Conservation (phyloP, 192 early-diverging fungal genomes). For the Dissophora ornata region DNA sequence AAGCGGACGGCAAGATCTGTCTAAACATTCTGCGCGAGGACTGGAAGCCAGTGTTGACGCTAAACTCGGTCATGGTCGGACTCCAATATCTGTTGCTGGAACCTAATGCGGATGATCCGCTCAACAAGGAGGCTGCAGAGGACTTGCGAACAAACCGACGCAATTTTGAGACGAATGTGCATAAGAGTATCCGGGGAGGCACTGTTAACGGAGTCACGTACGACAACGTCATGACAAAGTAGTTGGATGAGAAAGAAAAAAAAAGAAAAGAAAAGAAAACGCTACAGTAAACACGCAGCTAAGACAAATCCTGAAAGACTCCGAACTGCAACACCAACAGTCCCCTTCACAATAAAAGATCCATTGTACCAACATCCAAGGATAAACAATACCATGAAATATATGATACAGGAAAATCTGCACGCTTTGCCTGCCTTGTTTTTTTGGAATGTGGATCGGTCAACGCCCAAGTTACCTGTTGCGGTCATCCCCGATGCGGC, state of each 20-base stretch:
- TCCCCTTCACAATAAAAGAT: too few relatives aligned
- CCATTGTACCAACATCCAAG: too few relatives aligned
- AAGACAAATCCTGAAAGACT: too few relatives aligned
- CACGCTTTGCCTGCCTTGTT: too few relatives aligned
- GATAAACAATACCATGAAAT: too few relatives aligned
- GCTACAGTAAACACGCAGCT: too few relatives aligned
- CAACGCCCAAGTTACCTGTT: too few relatives aligned
- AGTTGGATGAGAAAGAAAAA: conserved; percentile 13
- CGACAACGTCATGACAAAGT: conserved; percentile 70
- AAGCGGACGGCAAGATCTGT: conserved; percentile 95
- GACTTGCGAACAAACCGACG: conserved; percentile 76
- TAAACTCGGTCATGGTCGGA: conserved; percentile 91
- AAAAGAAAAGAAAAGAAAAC: conserved; percentile 20
- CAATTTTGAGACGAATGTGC: conserved; percentile 83
- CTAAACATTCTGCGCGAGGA: conserved; percentile 97
- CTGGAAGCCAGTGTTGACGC: conserved; percentile 98
- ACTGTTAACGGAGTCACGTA: conserved; percentile 72
- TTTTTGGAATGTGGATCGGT: too few relatives aligned
- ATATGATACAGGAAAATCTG: too few relatives aligned
- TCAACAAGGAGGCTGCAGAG: conserved; percentile 96
- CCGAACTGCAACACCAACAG: too few relatives aligned
- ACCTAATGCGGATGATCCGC: conserved; percentile 96
- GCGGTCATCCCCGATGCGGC: too few relatives aligned
- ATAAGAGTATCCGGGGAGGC: conserved; percentile 82
- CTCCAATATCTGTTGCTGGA: conserved; percentile 92